Base-by-base conservation (phyloP, 768 basidiomycete species). In the Termitomyces sp. region DNA sequence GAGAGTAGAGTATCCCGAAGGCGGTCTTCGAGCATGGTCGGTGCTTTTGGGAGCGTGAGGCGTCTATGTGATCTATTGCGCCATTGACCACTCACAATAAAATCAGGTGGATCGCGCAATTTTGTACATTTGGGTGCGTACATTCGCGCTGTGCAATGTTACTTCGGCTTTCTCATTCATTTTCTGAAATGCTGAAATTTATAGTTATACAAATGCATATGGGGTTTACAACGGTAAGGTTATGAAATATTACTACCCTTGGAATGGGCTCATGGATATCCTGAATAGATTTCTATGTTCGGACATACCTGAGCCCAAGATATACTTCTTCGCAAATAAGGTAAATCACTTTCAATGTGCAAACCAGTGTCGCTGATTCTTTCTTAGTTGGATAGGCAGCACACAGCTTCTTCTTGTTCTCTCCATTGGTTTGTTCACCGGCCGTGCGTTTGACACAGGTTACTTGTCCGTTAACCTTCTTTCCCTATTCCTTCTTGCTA, bases 321-420 rank as follows among this genome's bases (percentile, higher is more conserved):
- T 64, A 66, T 46, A 61, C 69, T 4, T 65, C 67, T 6, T 68
- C 66, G 15, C 63, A 66, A 59, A 69, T 69, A 47, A 65, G 67
- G 68, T 57, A 37, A 9, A 24, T 58, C 54, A 7, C 26, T 20
- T 24, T 37, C 2, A 42, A 8, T 9, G 10, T 33, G 18, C 6
- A n/a, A 20, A n/a, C 45, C 29, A 33, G 22, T 20, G 7, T 33
- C 24, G 12, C 7, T 61, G 34, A 59, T 22, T 7, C n/a, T 47
- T 31, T 22, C 5, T 20, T 39, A 70, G 69, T 54, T 70, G 69
- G 69, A 70, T 69, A 51, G 69, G 68, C 26, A 70, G 69, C 52
- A 60, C 64, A 9, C 69, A 70, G 46, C 58, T 69, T 41, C 55
- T 66, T 16, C 62, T 66, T 26, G 56, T 66, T 5, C 58, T 70